These are phyloP conservation scores for Solanum clarkiae DNA, from an alignment of 257 asterid species.

Conservation along the genomic window DNA sequence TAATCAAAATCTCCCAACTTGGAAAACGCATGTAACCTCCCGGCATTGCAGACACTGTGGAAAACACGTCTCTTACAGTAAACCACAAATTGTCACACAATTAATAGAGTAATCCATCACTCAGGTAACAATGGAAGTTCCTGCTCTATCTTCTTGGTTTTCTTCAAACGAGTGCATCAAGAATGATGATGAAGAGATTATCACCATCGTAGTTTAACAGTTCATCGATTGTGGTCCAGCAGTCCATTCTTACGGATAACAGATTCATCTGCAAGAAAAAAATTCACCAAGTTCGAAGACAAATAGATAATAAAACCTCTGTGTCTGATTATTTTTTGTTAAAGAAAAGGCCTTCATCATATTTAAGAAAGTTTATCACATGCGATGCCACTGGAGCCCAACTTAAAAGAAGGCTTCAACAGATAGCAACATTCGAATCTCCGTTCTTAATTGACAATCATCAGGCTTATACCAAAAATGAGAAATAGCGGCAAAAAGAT, in stretches of 20 bases:
- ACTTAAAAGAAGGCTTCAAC: neutral
- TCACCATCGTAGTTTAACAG: neutral
- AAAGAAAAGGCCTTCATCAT: neutral
- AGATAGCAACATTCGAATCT: neutral
- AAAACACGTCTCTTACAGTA: neutral
- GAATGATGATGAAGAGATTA: neutral
- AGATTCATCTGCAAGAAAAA: neutral
- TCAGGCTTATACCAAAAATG: neutral
- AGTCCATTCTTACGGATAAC: neutral
- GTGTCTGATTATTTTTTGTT: neutral
- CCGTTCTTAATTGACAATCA: conserved; percentile 1
- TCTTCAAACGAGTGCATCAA: neutral
- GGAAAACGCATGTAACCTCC: neutral
- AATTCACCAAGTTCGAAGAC: neutral
- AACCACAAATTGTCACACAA: neutral
- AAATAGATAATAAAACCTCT: neutral
- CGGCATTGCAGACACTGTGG: neutral
- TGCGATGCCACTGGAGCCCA: neutral
- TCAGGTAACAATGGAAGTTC: no score
- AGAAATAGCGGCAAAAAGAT: neutral
- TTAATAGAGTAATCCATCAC: neutral
- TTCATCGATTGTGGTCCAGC: neutral
- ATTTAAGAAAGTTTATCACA: neutral
- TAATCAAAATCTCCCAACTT: neutral
- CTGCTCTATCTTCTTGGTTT: no score